phyloP scores from a whole-genome alignment of 345 rosid species.

The Melaleuca quinquenervia region DNA sequence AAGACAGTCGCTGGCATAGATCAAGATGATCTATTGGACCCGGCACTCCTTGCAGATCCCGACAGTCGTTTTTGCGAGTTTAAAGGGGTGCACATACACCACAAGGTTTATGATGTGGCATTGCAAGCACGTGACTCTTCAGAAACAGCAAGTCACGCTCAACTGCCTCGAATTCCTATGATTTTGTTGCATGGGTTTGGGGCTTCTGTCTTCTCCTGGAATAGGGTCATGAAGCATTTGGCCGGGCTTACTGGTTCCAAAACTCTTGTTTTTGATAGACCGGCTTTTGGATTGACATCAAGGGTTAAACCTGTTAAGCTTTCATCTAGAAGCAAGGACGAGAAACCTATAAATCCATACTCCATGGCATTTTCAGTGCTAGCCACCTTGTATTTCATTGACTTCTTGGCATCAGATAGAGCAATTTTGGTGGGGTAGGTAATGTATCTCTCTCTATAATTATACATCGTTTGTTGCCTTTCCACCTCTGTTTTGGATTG shows the following conservation, averaged over 20 bases:
- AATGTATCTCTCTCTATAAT: neutral
- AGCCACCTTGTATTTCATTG: conserved; percentile 63
- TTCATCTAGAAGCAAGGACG: conserved; percentile 7
- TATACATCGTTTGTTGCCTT: neutral
- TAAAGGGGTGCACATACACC: conserved; percentile 64
- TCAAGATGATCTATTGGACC: conserved; percentile 63
- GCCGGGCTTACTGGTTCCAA: conserved; percentile 46
- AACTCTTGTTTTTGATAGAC: conserved; percentile 86
- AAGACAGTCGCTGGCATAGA: conserved; percentile 43
- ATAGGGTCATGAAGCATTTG: conserved; percentile 58
- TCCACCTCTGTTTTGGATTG: neutral
- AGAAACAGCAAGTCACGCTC: neutral
- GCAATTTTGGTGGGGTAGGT: conserved; percentile 76
- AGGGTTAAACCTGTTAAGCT: conserved; percentile 24
- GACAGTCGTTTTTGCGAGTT: conserved; percentile 92
- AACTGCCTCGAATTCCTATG: conserved; percentile 29
- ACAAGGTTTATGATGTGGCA: conserved; percentile 45
- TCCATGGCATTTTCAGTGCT: conserved; percentile 77
- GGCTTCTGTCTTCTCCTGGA: conserved; percentile 90
- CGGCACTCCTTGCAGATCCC: conserved; percentile 59
- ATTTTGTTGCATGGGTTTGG: conserved; percentile 88
- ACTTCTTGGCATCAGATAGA: conserved; percentile 58
- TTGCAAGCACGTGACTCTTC: conserved; percentile 10
- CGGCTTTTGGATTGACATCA: conserved; percentile 85
- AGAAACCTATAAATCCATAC: conserved; percentile 59